Evolutionary conservation across 768 basidiomycete species (phyloP), one percentile per base, ranked within the genome.

Genomic region (Sporobolomyces phaffii): DNA sequence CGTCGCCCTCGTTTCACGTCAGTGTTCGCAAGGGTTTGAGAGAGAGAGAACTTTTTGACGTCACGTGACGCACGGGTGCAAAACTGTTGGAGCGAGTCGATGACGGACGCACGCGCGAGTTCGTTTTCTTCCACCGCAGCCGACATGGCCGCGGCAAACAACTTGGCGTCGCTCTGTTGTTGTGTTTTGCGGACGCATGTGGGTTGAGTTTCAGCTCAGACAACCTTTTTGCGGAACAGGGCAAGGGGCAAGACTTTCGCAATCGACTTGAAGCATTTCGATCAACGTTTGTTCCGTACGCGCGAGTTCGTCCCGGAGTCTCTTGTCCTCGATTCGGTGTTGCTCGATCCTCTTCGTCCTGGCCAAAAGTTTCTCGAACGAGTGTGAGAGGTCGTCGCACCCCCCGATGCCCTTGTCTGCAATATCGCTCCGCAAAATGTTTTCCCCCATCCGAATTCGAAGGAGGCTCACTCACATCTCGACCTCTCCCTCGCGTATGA

Each of bases 91-190:
- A 56, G n/a, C 2, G 38, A n/a, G 26, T 41, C 38, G 26, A 56
- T 28, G 20, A 56, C 3, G 17, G n/a, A 9, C 13, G 54, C 54
- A 26, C 40, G 38, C 28, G 54, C 26, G 28, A 28, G n/a, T 43
- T 56, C 54, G 40, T 29, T 24, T 29, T 56, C 38, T 29, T 56
- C 54, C 15, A 56, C 33, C 40, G 54, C 38, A 15, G 54, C n/a
- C 38, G 43, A 8, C 17, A 29, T 31, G 20, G 38, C 3, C 8
- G 54, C 54, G 28, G 24, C 14, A 1, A n/a, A n/a, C 11, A 56
- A 40, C 20, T 56, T 56, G 13, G 54, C 22, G 26, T 56, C 54
- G 29, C 38, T 41, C 54, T 56, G 53, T 28, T 40, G n/a, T n/a
- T n/a, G n/a, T n/a, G n/a, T n/a, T n/a, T n/a, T n/a, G n/a, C n/a